Conservation (phyloP, 2,329 filamentous ascomycete species). For the Nectriaceae sp. region DNA sequence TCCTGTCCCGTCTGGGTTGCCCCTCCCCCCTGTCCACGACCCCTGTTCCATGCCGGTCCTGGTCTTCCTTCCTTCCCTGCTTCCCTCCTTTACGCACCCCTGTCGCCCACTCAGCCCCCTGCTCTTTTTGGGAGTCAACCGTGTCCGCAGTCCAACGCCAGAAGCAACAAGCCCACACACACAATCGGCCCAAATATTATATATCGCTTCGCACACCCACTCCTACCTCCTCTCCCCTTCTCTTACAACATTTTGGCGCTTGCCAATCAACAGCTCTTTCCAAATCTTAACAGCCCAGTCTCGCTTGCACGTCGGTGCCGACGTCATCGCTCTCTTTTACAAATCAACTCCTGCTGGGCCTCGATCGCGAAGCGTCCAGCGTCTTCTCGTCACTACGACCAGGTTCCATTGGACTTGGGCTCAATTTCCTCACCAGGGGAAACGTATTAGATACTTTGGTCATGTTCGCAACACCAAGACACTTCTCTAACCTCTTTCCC, state of each 20-base stretch:
- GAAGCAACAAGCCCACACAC: slow-evolving; percentile 10
- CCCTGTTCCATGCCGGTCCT: slow-evolving; percentile 27
- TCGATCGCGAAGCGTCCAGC: slow-evolving; percentile 30
- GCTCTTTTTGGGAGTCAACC: no score
- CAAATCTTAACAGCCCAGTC: slow-evolving; percentile 15
- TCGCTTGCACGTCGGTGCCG: slow-evolving; percentile 27
- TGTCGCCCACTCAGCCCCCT: slow-evolving; percentile 16
- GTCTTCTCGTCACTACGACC: slow-evolving; percentile 28
- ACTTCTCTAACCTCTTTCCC: slow-evolving; percentile 55
- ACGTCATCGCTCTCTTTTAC: slow-evolving; percentile 30
- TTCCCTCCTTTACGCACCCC: slow-evolving; percentile 17
- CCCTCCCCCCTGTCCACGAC: slow-evolving; percentile 13
- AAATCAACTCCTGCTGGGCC: slow-evolving; percentile 24
- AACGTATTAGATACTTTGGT: slow-evolving; percentile 38
- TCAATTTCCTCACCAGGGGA: slow-evolving; percentile 34
- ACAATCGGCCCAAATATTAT: slow-evolving; percentile 31
- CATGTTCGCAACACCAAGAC: slow-evolving; percentile 60
- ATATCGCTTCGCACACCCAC: slow-evolving; percentile 35
- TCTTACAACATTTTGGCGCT: slow-evolving; percentile 38
- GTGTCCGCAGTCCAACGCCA: no score
- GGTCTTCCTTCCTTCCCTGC: slow-evolving; percentile 4
- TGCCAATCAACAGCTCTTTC: slow-evolving; percentile 37
- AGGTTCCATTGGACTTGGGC: slow-evolving; percentile 33
- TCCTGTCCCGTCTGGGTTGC: slow-evolving; percentile 15
- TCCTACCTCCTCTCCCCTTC: slow-evolving; percentile 28